Evolutionary conservation across 164 flowering plant species (phyloP).

Genomic region (Malania oleifera): DNA sequence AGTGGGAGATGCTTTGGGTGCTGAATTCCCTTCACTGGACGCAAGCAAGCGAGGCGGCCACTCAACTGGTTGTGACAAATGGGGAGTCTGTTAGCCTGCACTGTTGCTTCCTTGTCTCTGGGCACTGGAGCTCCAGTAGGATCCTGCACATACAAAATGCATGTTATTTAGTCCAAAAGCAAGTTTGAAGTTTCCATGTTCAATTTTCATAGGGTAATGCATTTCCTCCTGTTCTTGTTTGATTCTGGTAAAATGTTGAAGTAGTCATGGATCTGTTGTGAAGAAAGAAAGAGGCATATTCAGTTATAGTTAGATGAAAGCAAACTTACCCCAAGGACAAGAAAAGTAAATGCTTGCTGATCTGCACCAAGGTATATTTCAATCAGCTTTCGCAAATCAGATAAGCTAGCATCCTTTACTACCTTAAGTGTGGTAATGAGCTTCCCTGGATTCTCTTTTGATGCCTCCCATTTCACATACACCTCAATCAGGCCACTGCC

Average conservation of each 20-base stretch:
- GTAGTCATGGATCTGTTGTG: no score
- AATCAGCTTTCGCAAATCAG: slow-evolving; percentile 62
- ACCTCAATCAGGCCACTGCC: slow-evolving; percentile 35
- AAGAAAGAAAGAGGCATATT: no score
- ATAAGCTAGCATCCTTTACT: slow-evolving; percentile 46
- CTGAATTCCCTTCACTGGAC: slow-evolving; percentile 35
- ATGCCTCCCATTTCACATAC: slow-evolving; percentile 75
- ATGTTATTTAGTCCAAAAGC: not conserved
- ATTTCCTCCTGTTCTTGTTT: no score
- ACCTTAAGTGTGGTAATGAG: slow-evolving; percentile 53
- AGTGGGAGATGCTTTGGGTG: slow-evolving; percentile 36
- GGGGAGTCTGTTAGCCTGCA: slow-evolving; percentile 45
- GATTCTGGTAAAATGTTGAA: no score
- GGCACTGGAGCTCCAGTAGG: slow-evolving; percentile 58
- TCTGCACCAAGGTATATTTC: slow-evolving; percentile 51
- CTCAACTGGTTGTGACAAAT: slow-evolving; percentile 40
- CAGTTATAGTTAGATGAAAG: not conserved
- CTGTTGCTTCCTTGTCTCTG: slow-evolving; percentile 51
- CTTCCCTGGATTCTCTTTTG: slow-evolving; percentile 59
- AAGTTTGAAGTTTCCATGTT: no score
- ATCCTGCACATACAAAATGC: slow-evolving; percentile 32
- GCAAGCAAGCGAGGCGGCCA: slow-evolving; percentile 55
- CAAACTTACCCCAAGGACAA: slow-evolving; percentile 52
- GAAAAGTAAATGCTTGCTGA: slow-evolving; percentile 55
- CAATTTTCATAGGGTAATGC: no score